Percentiles rank a stretch among this genome's conserved stretches.
phyloP scores from a whole-genome alignment of 1,284 basidiomycete species.

The Sporisorium iseilematis-ciliati region DNA sequence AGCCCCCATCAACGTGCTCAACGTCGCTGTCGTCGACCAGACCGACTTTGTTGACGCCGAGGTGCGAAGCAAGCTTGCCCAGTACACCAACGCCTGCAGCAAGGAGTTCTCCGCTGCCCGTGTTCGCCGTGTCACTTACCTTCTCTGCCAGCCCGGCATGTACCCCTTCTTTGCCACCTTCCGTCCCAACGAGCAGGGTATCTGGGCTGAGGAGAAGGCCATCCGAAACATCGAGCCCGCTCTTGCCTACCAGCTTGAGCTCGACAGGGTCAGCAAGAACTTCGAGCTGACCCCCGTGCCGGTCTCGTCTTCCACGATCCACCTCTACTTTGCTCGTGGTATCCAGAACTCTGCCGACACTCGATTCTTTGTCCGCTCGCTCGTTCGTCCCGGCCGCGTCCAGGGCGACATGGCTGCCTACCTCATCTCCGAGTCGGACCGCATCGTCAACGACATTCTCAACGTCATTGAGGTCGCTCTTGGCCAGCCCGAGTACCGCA shows the following conservation, averaged over 20 bases:
- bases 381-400: constrained; percentile 94
- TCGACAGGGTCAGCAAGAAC: constrained; percentile 88
- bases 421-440: constrained; percentile 96
- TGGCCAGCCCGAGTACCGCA: constrained; percentile 66
- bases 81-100: constrained; percentile 81
- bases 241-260: constrained; percentile 96
- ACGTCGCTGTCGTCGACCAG: constrained; percentile 76
- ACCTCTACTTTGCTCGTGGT: constrained; percentile 90
- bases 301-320: constrained; percentile 80
- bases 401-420: constrained; percentile 94
- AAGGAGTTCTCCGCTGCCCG: constrained; percentile 79
- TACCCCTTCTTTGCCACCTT: constrained; percentile 97
- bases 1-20: constrained; percentile 77
- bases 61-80: constrained; percentile 81
- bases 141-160: constrained; percentile 89
- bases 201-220: constrained; percentile 93
- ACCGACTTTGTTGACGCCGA: constrained; percentile 82
- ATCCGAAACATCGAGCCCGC: constrained; percentile 99
- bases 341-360: constrained; percentile 94
- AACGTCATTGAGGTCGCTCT: constrained; percentile 83
- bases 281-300: constrained; percentile 88
- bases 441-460: constrained; percentile 91
- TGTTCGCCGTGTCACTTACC: constrained; percentile 89
- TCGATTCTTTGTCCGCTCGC: constrained; percentile 96
- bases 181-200: constrained; percentile 76